Conservation (phyloP, 2,329 filamentous ascomycete genomes). For the Pyricularia pennisetigena region DNA sequence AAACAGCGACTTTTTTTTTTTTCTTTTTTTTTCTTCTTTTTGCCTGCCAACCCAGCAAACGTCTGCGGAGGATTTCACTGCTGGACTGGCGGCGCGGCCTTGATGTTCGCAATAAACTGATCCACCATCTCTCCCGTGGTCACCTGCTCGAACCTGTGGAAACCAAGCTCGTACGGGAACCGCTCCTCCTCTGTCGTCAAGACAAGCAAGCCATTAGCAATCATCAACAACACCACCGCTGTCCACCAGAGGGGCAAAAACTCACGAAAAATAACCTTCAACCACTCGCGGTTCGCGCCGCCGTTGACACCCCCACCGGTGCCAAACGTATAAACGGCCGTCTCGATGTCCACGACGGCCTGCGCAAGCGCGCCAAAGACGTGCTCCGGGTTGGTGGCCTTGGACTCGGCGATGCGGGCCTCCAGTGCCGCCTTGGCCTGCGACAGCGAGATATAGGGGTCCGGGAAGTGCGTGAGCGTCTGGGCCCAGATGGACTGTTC, state of each 20-base stretch:
- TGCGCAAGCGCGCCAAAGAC: background rate
- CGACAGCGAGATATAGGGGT: constrained; percentile 16
- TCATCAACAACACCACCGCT: background rate
- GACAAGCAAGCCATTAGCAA: background rate
- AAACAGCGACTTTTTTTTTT: too few relatives aligned
- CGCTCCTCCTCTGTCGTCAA: background rate
- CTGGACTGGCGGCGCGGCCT: background rate
- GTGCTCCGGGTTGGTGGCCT: background rate
- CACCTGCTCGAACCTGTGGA: background rate
- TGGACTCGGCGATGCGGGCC: background rate
- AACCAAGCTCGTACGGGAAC: background rate
- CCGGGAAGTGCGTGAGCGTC: constrained; percentile 13
- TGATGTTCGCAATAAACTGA: background rate
- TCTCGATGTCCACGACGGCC: background rate
- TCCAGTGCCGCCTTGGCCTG: background rate
- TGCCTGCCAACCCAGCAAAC: background rate
- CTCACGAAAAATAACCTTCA: constrained; percentile 2
- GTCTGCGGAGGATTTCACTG: background rate
- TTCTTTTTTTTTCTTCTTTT: too few relatives aligned
- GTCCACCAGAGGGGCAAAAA: background rate
- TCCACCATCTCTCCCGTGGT: background rate
- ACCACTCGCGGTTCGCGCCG: background rate
- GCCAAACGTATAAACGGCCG: background rate
- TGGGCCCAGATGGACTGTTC: background rate
- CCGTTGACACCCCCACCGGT: background rate